These are phyloP conservation scores for Sherardia arvensis DNA, from an alignment of 257 asterid species.

Conservation along the genomic window DNA sequence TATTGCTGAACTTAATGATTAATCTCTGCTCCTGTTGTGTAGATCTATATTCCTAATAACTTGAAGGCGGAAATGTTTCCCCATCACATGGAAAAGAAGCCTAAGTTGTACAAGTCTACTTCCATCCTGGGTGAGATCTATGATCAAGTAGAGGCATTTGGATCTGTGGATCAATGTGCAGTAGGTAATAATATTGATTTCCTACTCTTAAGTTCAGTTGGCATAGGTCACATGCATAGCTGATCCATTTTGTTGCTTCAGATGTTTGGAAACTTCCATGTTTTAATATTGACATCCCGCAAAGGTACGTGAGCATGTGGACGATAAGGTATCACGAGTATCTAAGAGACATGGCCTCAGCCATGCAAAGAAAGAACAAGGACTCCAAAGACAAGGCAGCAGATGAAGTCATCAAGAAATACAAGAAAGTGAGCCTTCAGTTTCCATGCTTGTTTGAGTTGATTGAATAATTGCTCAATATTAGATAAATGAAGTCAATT, in stretches of 20 bases:
- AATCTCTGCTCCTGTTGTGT: conserved; percentile 13
- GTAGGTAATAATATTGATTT: conserved; percentile 24
- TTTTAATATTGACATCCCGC: conserved; percentile 26
- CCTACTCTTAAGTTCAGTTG: background rate
- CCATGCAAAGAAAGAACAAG: conserved; percentile 14
- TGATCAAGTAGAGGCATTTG: conserved; percentile 29
- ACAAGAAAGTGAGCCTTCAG: conserved; percentile 43
- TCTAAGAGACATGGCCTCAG: conserved; percentile 40
- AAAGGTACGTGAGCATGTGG: conserved; percentile 31
- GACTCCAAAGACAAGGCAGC: conserved; percentile 40
- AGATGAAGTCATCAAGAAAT: conserved; percentile 39
- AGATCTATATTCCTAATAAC: conserved; percentile 39
- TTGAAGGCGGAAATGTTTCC: conserved; percentile 47
- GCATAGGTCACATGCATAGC: background rate
- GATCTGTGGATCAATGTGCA: conserved; percentile 14
- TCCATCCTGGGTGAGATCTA: conserved; percentile 58
- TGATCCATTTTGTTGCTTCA: conserved; percentile 8
- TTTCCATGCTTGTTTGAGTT: background rate
- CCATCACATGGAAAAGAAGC: conserved; percentile 52
- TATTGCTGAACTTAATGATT: background rate
- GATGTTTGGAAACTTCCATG: conserved; percentile 48
- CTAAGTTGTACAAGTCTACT: conserved; percentile 33
- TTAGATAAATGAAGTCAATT: background rate
- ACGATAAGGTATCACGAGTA: conserved; percentile 27
- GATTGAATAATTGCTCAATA: background rate